Conservation (phyloP, 495 filamentous ascomycete genomes). For the Bacidia rubella region DNA sequence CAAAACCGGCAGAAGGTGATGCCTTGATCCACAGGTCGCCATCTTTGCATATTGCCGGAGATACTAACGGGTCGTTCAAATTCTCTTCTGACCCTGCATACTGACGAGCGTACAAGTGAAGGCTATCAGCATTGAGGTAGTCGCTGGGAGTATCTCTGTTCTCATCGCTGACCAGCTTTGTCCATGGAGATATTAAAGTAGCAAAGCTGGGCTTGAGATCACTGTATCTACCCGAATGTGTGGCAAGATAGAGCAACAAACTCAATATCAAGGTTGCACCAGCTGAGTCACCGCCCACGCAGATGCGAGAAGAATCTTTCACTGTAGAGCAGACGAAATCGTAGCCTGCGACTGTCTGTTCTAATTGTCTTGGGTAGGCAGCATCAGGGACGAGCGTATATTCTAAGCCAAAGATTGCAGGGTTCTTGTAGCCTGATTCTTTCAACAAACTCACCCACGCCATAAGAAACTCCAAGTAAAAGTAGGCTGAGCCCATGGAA, state of each 20-base stretch:
- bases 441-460: slow-evolving; percentile 47
- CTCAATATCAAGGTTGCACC: slow-evolving; percentile 56
- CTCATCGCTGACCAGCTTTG: slow-evolving; percentile 14
- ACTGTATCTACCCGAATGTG: slow-evolving; percentile 18
- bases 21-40: slow-evolving; percentile 47
- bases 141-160: slow-evolving; percentile 40
- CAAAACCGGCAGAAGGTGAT: slow-evolving; percentile 43
- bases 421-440: slow-evolving; percentile 49
- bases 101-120: slow-evolving; percentile 50
- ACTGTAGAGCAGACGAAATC: slow-evolving; percentile 44
- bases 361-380: slow-evolving; percentile 52
- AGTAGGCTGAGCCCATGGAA: slow-evolving; percentile 61
- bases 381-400: slow-evolving; percentile 68
- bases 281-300: slow-evolving; percentile 60
- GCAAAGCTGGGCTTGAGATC: slow-evolving; percentile 38
- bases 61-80: slow-evolving; percentile 41
- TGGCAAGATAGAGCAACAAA: slow-evolving; percentile 46
- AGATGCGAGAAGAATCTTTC: slow-evolving; percentile 40
- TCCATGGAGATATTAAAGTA: slow-evolving; percentile 38
- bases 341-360: slow-evolving; percentile 52
- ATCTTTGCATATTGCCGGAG: slow-evolving; percentile 54
- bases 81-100: slow-evolving; percentile 41
- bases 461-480: slow-evolving; percentile 69
- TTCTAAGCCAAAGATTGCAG: slow-evolving; percentile 64
- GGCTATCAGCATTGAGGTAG: slow-evolving; percentile 26